Evolutionary conservation across 495 filamentous ascomycete genomes (phyloP).

Genomic region (Saxispiralis lemnorum): DNA sequence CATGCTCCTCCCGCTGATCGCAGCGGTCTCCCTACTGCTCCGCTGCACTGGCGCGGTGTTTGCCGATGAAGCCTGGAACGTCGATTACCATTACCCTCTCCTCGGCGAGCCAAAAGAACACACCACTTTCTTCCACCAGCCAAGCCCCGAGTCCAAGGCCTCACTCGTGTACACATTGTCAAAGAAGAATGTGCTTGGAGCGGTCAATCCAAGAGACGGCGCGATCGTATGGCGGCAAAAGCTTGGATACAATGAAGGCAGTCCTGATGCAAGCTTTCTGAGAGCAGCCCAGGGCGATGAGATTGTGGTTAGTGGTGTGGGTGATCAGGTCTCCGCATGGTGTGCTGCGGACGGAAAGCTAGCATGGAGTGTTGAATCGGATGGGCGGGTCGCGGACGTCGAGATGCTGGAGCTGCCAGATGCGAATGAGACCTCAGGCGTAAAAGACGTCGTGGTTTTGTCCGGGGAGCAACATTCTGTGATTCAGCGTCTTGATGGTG

Average conservation of each 20-base stretch:
- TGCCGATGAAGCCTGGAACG: conserved; percentile 73
- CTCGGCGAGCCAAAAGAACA: conserved; percentile 63
- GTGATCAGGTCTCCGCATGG: conserved; percentile 57
- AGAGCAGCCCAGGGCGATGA: conserved; percentile 56
- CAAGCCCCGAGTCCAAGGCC: conserved; percentile 59
- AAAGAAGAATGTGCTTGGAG: conserved; percentile 62
- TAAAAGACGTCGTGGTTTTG: conserved; percentile 58
- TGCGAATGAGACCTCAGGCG: conserved; percentile 19
- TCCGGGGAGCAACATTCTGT: conserved; percentile 40
- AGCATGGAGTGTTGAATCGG: conserved; percentile 49
- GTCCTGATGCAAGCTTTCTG: conserved; percentile 33
- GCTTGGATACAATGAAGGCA: conserved; percentile 23
- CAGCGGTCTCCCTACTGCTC: conserved; percentile 5
- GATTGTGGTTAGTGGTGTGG: conserved; percentile 53
- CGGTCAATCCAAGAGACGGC: conserved; percentile 76
- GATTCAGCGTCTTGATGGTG: conserved; percentile 51
- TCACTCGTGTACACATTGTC: conserved; percentile 83
- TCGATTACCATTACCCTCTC: conserved; percentile 85
- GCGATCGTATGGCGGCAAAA: conserved; percentile 71
- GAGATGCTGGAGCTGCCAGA: conserved; percentile 60
- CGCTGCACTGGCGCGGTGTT: conserved; percentile 48
- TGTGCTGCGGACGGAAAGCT: conserved; percentile 62
- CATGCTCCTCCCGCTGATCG: conserved; percentile 6
- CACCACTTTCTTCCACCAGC: conserved; percentile 89
- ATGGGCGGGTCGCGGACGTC: conserved; percentile 50